These are phyloP conservation scores for Adansonia gregorii DNA, from an alignment of 441 rosid species.

Conservation along the genomic window DNA sequence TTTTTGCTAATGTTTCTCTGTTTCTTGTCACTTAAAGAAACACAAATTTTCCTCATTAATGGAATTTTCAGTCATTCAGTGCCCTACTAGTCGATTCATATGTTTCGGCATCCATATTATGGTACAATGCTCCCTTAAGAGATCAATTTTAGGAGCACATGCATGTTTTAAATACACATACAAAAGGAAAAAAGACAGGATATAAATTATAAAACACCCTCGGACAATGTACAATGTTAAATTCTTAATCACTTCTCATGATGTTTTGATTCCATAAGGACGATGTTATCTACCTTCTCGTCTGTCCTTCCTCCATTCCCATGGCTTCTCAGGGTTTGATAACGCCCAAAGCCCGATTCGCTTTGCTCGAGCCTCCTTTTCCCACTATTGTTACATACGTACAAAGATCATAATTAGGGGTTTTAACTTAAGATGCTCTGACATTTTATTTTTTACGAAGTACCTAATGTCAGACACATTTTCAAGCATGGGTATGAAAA, in stretches of 20 bases:
- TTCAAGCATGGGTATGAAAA: too few species aligned
- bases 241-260: not conserved
- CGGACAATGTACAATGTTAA: too few species aligned
- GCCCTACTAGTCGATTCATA: not conserved
- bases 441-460: too few species aligned
- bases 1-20: not conserved
- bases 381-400: slow-evolving; percentile 57
- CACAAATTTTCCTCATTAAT: not conserved
- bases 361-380: slow-evolving; percentile 61
- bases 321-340: slow-evolving; percentile 64
- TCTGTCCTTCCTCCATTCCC: slow-evolving; percentile 63
- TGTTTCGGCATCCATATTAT: not conserved
- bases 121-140: not conserved
- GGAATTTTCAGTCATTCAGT: not conserved
- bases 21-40: not conserved
- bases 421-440: not conserved
- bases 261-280: not conserved
- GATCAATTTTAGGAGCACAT: not conserved
- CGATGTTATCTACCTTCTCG: slow-evolving; percentile 40
- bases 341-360: slow-evolving; percentile 63
- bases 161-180: not conserved
- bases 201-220: too few species aligned
- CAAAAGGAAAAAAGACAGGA: too few species aligned
- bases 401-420: not conserved
- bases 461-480: too few species aligned